Conservation (phyloP, 495 filamentous ascomycete genomes). For the Penicillium coffeae region DNA sequence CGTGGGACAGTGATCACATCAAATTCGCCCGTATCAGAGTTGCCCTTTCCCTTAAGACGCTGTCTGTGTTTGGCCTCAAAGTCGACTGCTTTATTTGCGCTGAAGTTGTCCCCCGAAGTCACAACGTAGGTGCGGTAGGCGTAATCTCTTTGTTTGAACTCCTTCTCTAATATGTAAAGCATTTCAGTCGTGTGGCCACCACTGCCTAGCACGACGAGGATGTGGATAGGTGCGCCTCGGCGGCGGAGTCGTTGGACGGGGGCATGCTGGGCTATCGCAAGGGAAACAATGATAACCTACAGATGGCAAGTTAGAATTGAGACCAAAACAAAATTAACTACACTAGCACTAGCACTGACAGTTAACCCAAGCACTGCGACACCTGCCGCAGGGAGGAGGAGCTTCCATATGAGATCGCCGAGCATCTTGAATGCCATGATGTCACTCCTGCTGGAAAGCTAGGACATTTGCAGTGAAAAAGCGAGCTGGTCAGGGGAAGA, state of each 20-base stretch:
- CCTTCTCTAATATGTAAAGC: constrained; percentile 67
- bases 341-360: constrained; percentile 12
- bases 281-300: constrained; percentile 24
- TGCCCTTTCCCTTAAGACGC: constrained; percentile 2
- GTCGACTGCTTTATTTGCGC: constrained; percentile 57
- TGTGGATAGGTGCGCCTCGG: constrained; percentile 50
- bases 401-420: constrained; percentile 1
- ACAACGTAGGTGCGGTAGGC: constrained; percentile 78
- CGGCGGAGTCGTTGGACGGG: constrained; percentile 29
- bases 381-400: constrained; percentile 5
- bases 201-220: constrained; percentile 81
- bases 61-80: constrained; percentile 51
- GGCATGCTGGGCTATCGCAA: constrained; percentile 32
- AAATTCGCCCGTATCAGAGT: constrained; percentile 4
- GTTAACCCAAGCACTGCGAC: constrained; percentile 11
- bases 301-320: constrained; percentile 5
- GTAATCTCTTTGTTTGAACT: constrained; percentile 43
- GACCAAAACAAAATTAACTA: background rate
- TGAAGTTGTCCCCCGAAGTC: constrained; percentile 71
- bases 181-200: constrained; percentile 96
- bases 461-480: background rate
- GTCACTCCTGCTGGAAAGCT: constrained; percentile 8
- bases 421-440: constrained; percentile 21
- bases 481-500: background rate
- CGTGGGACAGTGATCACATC: constrained; percentile 62